Evolutionary conservation across 441 rosid species (phyloP).

Genomic region (Pelargonium citronellum): DNA sequence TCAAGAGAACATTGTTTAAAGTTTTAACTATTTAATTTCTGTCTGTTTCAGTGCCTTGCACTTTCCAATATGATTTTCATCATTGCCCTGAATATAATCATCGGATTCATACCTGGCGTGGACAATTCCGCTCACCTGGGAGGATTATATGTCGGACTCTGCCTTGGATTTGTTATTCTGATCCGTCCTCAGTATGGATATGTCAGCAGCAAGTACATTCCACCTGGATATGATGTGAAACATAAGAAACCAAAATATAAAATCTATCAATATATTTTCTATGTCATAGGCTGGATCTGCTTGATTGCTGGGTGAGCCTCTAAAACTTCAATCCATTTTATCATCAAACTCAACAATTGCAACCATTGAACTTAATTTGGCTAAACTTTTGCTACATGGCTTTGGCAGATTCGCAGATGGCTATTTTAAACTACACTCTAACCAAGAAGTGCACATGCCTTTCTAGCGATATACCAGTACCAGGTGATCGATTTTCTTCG

Average conservation of each 20-base stretch:
- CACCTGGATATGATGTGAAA: slow-evolving; percentile 56
- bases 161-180: slow-evolving; percentile 68
- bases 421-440: neutral
- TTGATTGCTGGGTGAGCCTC: slow-evolving; percentile 51
- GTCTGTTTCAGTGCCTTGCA: slow-evolving; percentile 51
- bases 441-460: neutral
- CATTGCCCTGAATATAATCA: slow-evolving; percentile 54
- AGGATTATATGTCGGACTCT: slow-evolving; percentile 69
- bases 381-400: neutral
- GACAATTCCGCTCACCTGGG: slow-evolving; percentile 82
- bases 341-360: too few relatives aligned
- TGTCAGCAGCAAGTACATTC: slow-evolving; percentile 51
- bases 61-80: slow-evolving; percentile 44
- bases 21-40: slow-evolving; percentile 8
- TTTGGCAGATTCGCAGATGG: neutral
- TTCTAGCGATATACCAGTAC: neutral
- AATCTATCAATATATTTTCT: slow-evolving; percentile 50
- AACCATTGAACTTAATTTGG: neutral
- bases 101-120: slow-evolving; percentile 59
- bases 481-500: neutral
- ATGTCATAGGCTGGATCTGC: slow-evolving; percentile 33
- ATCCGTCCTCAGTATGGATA: slow-evolving; percentile 80
- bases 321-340: neutral
- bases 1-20: neutral
- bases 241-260: slow-evolving; percentile 50